Conservation (phyloP, 371 early-diverging fungal genomes). For the Rhizopus stolonifer region DNA sequence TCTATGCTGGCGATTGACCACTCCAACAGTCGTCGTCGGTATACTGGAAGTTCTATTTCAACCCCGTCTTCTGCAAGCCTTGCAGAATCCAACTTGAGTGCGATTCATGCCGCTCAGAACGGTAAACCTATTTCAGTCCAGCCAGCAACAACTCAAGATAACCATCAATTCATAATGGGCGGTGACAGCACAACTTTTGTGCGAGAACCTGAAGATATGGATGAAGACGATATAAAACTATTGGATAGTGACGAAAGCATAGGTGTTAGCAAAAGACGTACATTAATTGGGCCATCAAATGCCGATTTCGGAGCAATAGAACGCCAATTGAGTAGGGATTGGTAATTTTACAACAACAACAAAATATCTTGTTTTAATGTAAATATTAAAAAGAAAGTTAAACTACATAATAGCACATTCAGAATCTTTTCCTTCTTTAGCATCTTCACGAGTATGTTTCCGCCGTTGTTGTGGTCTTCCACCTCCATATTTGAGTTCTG, state of each 20-base stretch:
- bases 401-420: slow-evolving; percentile 46
- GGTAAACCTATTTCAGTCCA: slow-evolving; percentile 23
- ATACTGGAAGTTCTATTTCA: slow-evolving; percentile 45
- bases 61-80: slow-evolving; percentile 37
- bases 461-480: slow-evolving; percentile 31
- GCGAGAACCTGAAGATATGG: slow-evolving; percentile 35
- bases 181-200: slow-evolving; percentile 19
- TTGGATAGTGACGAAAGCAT: slow-evolving; percentile 26
- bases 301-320: slow-evolving; percentile 22
- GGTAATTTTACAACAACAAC: slow-evolving; percentile 7
- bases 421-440: slow-evolving; percentile 34
- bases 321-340: slow-evolving; percentile 27
- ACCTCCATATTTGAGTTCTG: slow-evolving; percentile 71
- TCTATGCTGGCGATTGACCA: slow-evolving; percentile 4
- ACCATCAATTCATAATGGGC: slow-evolving; percentile 12
- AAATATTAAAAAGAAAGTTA: slow-evolving; percentile 1
- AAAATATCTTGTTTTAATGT: not conserved
- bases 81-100: slow-evolving; percentile 36
- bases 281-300: slow-evolving; percentile 19
- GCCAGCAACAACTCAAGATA: not conserved
- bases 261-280: slow-evolving; percentile 20
- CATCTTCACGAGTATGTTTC: slow-evolving; percentile 34
- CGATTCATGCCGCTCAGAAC: slow-evolving; percentile 34
- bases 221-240: slow-evolving; percentile 26
- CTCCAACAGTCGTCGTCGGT: slow-evolving; percentile 24